Percentiles rank a stretch among this genome's conserved stretches.
Evolutionary conservation across 2,329 filamentous ascomycete species (phyloP).

Genomic region (Sporothrix variecibatus): DNA sequence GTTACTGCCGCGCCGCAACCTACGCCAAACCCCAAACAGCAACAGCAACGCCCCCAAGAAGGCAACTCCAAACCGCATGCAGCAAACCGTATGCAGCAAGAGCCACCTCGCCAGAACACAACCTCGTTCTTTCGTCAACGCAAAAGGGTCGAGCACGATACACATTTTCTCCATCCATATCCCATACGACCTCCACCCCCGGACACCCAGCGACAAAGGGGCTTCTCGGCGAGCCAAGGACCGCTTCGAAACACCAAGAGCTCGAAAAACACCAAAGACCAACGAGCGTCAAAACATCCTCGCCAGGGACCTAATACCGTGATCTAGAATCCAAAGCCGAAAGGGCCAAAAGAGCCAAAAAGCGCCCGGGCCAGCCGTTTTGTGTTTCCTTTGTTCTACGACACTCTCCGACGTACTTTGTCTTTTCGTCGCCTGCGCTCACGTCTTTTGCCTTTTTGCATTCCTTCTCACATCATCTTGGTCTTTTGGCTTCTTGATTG

Average conservation of each 20-base stretch:
- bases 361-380: neutral
- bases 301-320: neutral
- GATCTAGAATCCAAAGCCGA: neutral
- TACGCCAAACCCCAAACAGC: constrained; percentile 17
- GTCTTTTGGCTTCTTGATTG: constrained; percentile 11
- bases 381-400: constrained; percentile 13
- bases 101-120: constrained; percentile 19
- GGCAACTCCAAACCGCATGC: constrained; percentile 11
- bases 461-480: constrained; percentile 4
- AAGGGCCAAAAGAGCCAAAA: neutral
- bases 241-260: constrained; percentile 20
- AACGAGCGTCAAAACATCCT: neutral
- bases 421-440: neutral
- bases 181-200: neutral
- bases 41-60: neutral
- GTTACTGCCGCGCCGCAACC: neutral
- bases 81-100: neutral
- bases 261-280: neutral
- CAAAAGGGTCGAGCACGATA: neutral
- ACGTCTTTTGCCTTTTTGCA: neutral
- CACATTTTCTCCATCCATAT: neutral
- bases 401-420: neutral
- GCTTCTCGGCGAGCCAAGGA: constrained; percentile 22
- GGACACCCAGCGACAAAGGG: neutral
- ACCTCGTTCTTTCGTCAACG: neutral